Conservation (phyloP, 306 rosid genomes). For the Trichosanthes truncata region DNA sequence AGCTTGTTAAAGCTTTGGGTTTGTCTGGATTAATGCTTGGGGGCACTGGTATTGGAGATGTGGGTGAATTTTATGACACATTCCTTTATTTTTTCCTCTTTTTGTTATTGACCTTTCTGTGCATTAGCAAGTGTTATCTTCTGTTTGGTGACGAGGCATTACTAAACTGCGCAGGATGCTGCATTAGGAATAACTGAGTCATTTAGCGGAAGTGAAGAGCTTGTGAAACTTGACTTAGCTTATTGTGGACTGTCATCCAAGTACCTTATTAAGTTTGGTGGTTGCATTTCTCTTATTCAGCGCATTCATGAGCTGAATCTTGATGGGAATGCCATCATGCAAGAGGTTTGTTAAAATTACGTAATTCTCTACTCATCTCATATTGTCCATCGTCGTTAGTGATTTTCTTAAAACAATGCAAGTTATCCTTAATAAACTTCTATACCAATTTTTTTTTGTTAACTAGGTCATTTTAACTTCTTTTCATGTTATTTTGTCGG, state of each 20-base stretch:
- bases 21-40: constrained; percentile 65
- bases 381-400: neutral
- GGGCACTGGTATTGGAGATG: constrained; percentile 72
- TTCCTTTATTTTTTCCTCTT: constrained; percentile 4
- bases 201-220: constrained; percentile 39
- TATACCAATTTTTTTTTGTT: neutral
- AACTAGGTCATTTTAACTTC: neutral
- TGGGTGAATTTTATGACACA: constrained; percentile 31
- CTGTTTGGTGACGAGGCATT: neutral
- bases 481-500: neutral
- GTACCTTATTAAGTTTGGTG: constrained; percentile 28
- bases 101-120: constrained; percentile 5
- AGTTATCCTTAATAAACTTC: neutral
- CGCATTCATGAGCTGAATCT: constrained; percentile 68
- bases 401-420: neutral
- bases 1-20: constrained; percentile 43
- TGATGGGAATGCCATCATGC: constrained; percentile 61
- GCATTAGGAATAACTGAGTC: constrained; percentile 46
- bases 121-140: neutral
- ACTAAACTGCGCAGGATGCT: constrained; percentile 47
- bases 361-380: neutral
- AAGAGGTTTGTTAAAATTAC: constrained; percentile 46
- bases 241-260: constrained; percentile 54
- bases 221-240: constrained; percentile 67
- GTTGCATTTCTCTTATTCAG: constrained; percentile 24